Evolutionary conservation across 108 stramenopile genomes (phyloP), one percentile per base, ranked within the genome.

Genomic region (Conticribra guillardii): DNA sequence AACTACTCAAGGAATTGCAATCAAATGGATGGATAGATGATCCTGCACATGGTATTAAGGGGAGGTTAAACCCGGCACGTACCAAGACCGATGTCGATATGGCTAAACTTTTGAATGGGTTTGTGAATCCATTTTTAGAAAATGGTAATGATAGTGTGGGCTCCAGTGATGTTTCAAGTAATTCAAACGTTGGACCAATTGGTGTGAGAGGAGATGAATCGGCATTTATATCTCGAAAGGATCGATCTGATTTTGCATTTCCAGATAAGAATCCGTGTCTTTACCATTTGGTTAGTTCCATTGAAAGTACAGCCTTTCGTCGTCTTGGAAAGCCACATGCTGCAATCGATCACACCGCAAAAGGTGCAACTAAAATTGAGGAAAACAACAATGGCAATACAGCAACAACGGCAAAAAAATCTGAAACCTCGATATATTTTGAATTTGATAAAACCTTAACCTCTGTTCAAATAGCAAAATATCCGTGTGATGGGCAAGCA

Each of bases 401-500:
- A n/a, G 28, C 22, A 14, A 37, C n/a, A 67, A 64, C 3, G 33
- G 2, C 49, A 37, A 65, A 23, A 30, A 44, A n/a, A n/a, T n/a
- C n/a, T 29, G 2, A 58, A 3, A 16, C 24, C 27, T 24, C 21
- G 24, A 27, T 19, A 48, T 22, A 33, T 57, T 63, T 82, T 29
- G 41, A 68, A 29, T 49, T 85, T 29, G 82, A 85, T 60, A 29
- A 46, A 17, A 52, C 21, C 14, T 51, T 69, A 52, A 89, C 88
- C 28, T 87, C 86, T 0, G 83, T 90, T 8, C 89, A 90, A 67
- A 23, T 90, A 3, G 86, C 89, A 5, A 63, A 53, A 24, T 90
- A 86, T 76, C 78, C 81, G 1, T 86, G 89, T 21, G 83, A 90
- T 73, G 81, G 78, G 14, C 46, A 46, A 2, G 68, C 80, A 53